Evolutionary conservation across 768 basidiomycete species (phyloP).

Genomic region (Termitomyces bulborhizus): DNA sequence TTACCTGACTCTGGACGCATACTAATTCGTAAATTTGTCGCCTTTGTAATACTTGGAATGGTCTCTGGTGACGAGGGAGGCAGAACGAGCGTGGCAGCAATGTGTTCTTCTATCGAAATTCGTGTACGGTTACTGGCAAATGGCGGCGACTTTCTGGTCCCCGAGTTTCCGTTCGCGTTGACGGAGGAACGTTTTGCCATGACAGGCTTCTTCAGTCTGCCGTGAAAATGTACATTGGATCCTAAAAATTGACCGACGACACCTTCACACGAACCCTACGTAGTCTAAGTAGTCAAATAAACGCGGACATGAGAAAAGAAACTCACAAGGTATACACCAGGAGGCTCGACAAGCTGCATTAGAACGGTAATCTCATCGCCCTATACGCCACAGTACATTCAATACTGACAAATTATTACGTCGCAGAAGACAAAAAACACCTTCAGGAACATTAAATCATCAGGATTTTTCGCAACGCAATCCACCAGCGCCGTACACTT

Average conservation of each 20-base stretch:
- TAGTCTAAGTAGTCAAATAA: not conserved
- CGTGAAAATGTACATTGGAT: conserved; percentile 59
- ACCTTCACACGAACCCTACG: conserved; percentile 81
- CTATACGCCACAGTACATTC: conserved; percentile 27
- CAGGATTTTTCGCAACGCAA: conserved; percentile 65
- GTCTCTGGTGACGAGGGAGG: not conserved
- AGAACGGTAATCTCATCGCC: conserved; percentile 77
- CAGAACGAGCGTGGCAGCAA: not conserved
- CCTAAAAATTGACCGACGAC: conserved; percentile 74
- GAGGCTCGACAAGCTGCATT: conserved; percentile 55
- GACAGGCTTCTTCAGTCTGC: conserved; percentile 73
- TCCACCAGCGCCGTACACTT: conserved; percentile 69
- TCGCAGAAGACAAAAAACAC: conserved; percentile 29
- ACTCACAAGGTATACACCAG: conserved; percentile 60
- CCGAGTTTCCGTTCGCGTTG: conserved; percentile 6
- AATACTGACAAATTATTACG: not conserved
- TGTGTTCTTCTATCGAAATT: conserved; percentile 11
- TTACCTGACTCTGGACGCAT: not conserved
- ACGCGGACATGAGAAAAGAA: not conserved
- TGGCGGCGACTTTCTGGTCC: conserved; percentile 17
- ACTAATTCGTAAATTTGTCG: not conserved
- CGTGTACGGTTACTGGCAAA: not conserved
- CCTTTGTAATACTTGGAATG: not conserved
- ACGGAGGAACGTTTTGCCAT: conserved; percentile 63
- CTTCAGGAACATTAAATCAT: conserved; percentile 86